phyloP scores from a whole-genome alignment of 352 stramenopile species.

The Phytophthora crassamura region DNA sequence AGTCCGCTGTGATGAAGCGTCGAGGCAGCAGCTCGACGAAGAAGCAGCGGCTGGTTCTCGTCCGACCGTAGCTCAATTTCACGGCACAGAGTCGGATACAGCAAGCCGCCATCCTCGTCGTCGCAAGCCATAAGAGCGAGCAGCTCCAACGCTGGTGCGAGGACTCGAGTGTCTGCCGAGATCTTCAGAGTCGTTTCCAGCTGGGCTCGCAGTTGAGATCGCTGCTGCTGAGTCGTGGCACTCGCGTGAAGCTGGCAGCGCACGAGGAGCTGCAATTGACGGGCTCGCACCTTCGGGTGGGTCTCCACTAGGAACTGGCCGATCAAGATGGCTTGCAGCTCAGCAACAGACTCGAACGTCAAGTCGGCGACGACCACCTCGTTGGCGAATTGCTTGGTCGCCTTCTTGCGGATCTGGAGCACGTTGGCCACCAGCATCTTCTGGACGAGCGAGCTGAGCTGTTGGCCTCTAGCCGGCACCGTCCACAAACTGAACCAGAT shows the following conservation, averaged over 20 bases:
- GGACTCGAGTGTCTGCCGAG: slow-evolving; percentile 58
- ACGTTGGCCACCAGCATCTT: slow-evolving; percentile 50
- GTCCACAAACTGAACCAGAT: slow-evolving; percentile 51
- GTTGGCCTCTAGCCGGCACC: slow-evolving; percentile 15
- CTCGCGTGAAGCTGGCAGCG: slow-evolving; percentile 37
- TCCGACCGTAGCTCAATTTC: slow-evolving; percentile 55
- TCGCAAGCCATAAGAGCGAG: slow-evolving; percentile 52
- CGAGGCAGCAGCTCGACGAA: slow-evolving; percentile 65
- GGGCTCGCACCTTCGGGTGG: slow-evolving; percentile 69
- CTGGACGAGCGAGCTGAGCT: slow-evolving; percentile 27
- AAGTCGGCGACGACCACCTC: slow-evolving; percentile 21
- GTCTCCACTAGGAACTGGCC: slow-evolving; percentile 63
- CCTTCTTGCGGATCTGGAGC: slow-evolving; percentile 70
- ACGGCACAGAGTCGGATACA: slow-evolving; percentile 42
- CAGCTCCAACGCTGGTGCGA: slow-evolving; percentile 66
- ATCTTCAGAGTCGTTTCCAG: slow-evolving; percentile 38
- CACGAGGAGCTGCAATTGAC: slow-evolving; percentile 62
- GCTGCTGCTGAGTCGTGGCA: slow-evolving; percentile 11
- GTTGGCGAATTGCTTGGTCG: slow-evolving; percentile 62
- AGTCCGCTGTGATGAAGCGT: slow-evolving; percentile 58
- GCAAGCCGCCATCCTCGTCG: slow-evolving; percentile 15
- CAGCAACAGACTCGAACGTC: slow-evolving; percentile 10
- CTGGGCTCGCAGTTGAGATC: slow-evolving; percentile 29
- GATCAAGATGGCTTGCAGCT: slow-evolving; percentile 51
- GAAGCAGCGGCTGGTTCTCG: slow-evolving; percentile 61